Evolutionary conservation across 2,329 filamentous ascomycete species (phyloP).

Genomic region (Pseudonectria buxi): DNA sequence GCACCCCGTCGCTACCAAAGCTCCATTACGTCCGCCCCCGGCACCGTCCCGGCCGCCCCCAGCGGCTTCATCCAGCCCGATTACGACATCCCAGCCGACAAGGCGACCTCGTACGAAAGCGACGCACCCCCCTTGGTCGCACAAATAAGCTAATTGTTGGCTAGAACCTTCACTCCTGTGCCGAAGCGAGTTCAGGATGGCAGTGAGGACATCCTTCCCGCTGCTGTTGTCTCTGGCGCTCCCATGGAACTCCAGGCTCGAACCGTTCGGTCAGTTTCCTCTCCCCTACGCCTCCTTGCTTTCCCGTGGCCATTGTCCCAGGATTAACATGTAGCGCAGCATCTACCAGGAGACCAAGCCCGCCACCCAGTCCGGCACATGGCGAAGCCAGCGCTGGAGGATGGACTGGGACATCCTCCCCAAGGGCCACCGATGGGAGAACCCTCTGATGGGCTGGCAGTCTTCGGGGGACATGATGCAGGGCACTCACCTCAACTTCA

Average conservation of each 20-base stretch:
- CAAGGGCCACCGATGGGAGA: slow-evolving; percentile 97
- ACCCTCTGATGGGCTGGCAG: slow-evolving; percentile 97
- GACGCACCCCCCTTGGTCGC: slow-evolving; percentile 1
- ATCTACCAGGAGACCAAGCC: slow-evolving; percentile 90
- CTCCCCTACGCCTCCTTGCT: not conserved
- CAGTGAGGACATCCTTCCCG: slow-evolving; percentile 74
- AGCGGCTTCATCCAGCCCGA: slow-evolving; percentile 62
- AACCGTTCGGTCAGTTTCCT: slow-evolving; percentile 69
- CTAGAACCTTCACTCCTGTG: slow-evolving; percentile 81
- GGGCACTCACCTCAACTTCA: slow-evolving; percentile 85
- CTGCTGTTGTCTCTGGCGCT: slow-evolving; percentile 83
- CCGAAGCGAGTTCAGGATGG: slow-evolving; percentile 87
- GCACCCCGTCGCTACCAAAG: slow-evolving; percentile 50
- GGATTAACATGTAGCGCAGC: slow-evolving; percentile 39
- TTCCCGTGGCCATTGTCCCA: not conserved
- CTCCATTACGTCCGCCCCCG: slow-evolving; percentile 37
- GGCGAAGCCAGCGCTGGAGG: slow-evolving; percentile 79
- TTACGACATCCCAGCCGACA: slow-evolving; percentile 75
- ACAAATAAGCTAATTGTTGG: slow-evolving; percentile 12
- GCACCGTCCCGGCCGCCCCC: slow-evolving; percentile 31
- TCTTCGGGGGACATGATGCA: slow-evolving; percentile 94
- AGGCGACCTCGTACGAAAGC: slow-evolving; percentile 71
- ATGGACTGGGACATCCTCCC: slow-evolving; percentile 96
- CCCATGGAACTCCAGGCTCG: slow-evolving; percentile 90
- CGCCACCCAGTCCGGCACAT: slow-evolving; percentile 91